A percentile compares a stretch with the other conserved stretches of the same genome.
Evolutionary conservation across 257 asterid genomes (phyloP).

Genomic region (Capsicum chinense): DNA sequence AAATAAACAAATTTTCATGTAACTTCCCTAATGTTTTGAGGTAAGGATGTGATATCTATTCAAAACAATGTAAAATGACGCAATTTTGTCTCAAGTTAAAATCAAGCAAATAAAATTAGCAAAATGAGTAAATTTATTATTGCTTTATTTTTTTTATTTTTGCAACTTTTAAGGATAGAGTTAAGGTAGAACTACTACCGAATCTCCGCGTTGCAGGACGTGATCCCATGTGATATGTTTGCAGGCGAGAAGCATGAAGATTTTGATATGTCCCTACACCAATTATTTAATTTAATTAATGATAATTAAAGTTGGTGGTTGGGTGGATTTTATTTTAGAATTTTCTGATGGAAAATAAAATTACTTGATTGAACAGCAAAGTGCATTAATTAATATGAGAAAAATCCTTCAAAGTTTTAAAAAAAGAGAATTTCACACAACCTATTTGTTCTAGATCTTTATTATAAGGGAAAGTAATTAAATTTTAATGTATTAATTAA

Average conservation of each 20-base stretch:
- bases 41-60: no score
- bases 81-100: no score
- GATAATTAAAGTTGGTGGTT: neutral
- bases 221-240: constrained; percentile 18
- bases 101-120: no score
- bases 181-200: neutral
- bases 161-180: neutral
- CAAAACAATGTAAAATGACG: no score
- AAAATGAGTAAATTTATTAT: no score
- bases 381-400: neutral
- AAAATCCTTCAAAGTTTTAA: neutral
- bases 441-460: neutral
- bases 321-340: neutral
- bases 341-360: neutral
- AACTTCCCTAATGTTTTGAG: no score
- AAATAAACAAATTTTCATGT: no score
- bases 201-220: constrained; percentile 1
- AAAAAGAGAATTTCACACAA: neutral
- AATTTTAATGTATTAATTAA: no score
- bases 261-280: neutral
- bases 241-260: neutral
- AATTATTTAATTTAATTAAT: neutral
- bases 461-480: no score
- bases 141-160: no score
- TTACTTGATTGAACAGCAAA: neutral